A percentile compares a stretch with the other conserved stretches of the same genome.
Conservation (phyloP, 495 filamentous ascomycete genomes). For the Aspergillus funiculosus region DNA sequence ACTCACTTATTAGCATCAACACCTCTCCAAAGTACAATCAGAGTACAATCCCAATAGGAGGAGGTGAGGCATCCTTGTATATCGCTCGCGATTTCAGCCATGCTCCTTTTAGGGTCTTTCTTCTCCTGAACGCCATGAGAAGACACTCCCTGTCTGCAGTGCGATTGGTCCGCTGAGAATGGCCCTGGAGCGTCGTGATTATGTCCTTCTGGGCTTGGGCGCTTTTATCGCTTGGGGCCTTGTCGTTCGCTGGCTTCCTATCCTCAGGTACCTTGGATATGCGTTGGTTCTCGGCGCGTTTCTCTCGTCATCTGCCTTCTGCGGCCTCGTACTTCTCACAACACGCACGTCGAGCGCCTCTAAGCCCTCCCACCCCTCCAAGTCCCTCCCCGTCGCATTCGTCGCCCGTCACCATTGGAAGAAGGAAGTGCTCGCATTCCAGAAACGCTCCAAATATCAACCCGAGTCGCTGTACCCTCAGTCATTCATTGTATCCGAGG, state of each 20-base stretch:
- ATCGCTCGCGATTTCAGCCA: not conserved
- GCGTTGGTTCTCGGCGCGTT: constrained; percentile 65
- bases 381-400: constrained; percentile 49
- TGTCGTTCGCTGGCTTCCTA: constrained; percentile 70
- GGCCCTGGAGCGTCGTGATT: constrained; percentile 71
- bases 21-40: too few relatives aligned
- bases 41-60: too few relatives aligned
- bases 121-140: constrained; percentile 33
- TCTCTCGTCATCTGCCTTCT: constrained; percentile 45
- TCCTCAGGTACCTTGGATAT: constrained; percentile 72
- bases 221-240: constrained; percentile 83
- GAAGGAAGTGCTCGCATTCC: constrained; percentile 58
- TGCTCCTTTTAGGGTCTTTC: not conserved
- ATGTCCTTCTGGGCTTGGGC: constrained; percentile 61
- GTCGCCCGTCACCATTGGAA: constrained; percentile 59
- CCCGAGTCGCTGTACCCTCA: constrained; percentile 64
- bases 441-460: constrained; percentile 44
- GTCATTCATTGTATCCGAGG: constrained; percentile 72
- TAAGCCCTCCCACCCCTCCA: constrained; percentile 22
- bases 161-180: constrained; percentile 46
- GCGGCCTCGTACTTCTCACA: constrained; percentile 56
- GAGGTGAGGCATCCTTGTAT: too few relatives aligned
- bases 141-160: constrained; percentile 16
- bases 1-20: too few relatives aligned
- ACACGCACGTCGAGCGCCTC: constrained; percentile 42